Evolutionary conservation across 148 eudicot genomes (phyloP), one percentile per base, ranked within the genome.

Genomic region (Rhododendron griersonianum): DNA sequence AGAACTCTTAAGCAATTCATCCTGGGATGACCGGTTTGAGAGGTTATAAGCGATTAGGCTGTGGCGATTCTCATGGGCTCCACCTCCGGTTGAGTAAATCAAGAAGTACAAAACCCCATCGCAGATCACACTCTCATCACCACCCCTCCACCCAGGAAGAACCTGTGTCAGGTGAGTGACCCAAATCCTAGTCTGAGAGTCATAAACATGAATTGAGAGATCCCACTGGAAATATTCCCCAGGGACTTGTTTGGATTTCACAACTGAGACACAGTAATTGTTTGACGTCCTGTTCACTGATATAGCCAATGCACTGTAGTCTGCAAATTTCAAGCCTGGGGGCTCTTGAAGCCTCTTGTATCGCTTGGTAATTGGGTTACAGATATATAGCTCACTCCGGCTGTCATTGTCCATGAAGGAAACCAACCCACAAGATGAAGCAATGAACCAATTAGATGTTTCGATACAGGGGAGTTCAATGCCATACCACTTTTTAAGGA

Each of bases 401-500:
- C 89, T 87, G 63, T 95, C 96, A 9, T 91, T 92, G 76, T 94
- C 93, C 99, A 95, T 95, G 89, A 95, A 93, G 87, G 98, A 95
- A 87, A 95, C 93, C n/a, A 97, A 88, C 13, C 99, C 99, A 88
- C 92, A 92, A 6, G 99, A 97, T 65, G 98, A 95, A 87, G 98
- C 93, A 83, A 93, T 90, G 83, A 91, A 90, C 98, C 98, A 97
- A 89, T 89, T 92, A 53, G 99, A 93, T 23, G 95, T 92, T 85
- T 93, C 90, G 61, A 95, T 93, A 83, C 89, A 83, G 25, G 99
- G 99, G 80, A 97, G 95, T 74, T 97, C 94, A 48, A 94, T 88
- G 78, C 91, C 81, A 45, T 95, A 92, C 99, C 99, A 95, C 57
- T 95, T 97, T n/a, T 91, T 84, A 51, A 94, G 90, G 65, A 90